Evolutionary conservation across 2,329 filamentous ascomycete genomes (phyloP).

Genomic region (Claviceps quebecensis): DNA sequence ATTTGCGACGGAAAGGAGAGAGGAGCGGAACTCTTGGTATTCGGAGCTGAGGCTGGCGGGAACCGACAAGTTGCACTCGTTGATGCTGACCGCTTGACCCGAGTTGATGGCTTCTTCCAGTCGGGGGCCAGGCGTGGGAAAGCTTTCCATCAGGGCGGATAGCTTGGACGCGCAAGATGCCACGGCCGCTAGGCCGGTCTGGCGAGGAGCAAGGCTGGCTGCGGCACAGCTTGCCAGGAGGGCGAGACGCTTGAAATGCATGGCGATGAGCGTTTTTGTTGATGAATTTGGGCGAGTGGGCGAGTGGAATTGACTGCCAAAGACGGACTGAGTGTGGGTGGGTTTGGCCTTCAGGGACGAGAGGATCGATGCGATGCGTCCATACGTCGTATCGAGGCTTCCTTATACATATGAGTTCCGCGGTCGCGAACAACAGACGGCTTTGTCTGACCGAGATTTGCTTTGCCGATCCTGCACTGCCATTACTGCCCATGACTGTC

Average conservation of each 20-base stretch:
- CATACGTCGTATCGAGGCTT: neutral
- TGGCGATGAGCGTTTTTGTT: neutral
- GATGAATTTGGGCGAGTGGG: too few relatives aligned
- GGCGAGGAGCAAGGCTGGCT: neutral
- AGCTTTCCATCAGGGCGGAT: neutral
- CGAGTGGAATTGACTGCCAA: neutral
- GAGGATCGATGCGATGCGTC: neutral
- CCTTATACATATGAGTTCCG: neutral
- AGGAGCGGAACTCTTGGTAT: neutral
- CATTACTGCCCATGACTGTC: too few relatives aligned
- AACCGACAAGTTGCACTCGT: neutral
- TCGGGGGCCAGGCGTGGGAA: neutral
- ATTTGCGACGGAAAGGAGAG: neutral
- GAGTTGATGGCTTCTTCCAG: neutral
- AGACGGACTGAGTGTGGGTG: neutral
- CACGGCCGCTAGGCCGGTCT: neutral
- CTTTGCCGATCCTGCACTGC: neutral
- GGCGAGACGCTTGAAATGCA: neutral
- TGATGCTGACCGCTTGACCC: neutral
- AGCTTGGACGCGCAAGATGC: neutral
- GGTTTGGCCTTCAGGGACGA: neutral
- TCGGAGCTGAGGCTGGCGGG: neutral
- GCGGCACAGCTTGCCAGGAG: neutral
- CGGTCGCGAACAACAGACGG: too few relatives aligned
- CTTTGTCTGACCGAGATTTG: neutral